These are phyloP conservation scores for Apiotrichum veenhuisii DNA, from an alignment of 1,284 basidiomycete genomes.

Conservation along the genomic window DNA sequence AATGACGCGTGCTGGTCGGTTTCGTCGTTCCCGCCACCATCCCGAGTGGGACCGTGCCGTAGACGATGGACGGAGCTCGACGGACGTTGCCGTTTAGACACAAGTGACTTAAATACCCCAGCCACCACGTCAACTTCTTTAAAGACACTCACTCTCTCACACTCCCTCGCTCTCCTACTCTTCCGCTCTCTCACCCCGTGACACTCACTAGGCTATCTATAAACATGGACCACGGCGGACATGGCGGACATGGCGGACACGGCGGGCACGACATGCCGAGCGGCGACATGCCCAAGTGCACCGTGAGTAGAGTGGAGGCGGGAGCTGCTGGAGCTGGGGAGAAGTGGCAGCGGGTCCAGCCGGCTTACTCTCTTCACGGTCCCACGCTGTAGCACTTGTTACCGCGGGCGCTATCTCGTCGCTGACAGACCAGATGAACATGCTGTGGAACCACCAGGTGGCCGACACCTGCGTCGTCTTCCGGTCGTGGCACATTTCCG, in stretches of 20 bases:
- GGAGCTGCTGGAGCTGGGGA: too few species aligned
- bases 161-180: neutral
- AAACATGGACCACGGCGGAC: constrained; percentile 19
- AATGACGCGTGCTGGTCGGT: too few species aligned
- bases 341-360: too few species aligned
- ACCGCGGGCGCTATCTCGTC: neutral
- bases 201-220: neutral
- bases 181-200: too few species aligned
- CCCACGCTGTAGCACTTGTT: too few species aligned
- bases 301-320: constrained; percentile 2
- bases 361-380: too few species aligned
- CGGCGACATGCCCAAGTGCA: constrained; percentile 12
- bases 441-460: constrained; percentile 50
- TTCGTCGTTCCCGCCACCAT: too few species aligned
- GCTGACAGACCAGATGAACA: constrained; percentile 44
- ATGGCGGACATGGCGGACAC: constrained; percentile 10
- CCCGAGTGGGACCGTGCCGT: too few species aligned
- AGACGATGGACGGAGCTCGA: too few species aligned
- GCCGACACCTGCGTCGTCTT: constrained; percentile 46
- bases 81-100: too few species aligned
- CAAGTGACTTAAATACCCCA: too few species aligned
- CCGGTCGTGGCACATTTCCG: constrained; percentile 44
- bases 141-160: neutral
- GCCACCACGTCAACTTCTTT: neutral
- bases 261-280: constrained; percentile 1